A percentile compares a stretch with the other conserved stretches of the same genome.
Conservation (phyloP, 768 basidiomycete species). For the Tephrocybe rancida region DNA sequence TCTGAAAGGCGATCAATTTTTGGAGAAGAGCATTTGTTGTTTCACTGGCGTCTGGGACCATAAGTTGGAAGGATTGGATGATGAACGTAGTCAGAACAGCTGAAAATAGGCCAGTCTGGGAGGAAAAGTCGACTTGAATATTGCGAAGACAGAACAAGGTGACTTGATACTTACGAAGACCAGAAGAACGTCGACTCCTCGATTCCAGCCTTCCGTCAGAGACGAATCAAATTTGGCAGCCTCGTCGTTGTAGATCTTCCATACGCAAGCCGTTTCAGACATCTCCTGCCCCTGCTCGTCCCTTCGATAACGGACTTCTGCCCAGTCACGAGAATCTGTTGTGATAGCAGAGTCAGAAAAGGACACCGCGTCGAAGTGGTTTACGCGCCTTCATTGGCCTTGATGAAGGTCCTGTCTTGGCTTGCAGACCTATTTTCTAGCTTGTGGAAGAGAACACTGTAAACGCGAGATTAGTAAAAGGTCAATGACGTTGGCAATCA, state of each 20-base stretch:
- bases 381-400: background rate
- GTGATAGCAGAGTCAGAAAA: background rate
- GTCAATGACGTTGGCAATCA: background rate
- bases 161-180: constrained; percentile 39
- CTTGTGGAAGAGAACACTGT: background rate
- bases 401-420: background rate
- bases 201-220: constrained; percentile 39
- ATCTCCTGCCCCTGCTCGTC: constrained; percentile 36
- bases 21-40: constrained; percentile 36
- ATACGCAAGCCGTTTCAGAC: constrained; percentile 35
- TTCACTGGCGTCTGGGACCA: constrained; percentile 33
- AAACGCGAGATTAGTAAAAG: background rate
- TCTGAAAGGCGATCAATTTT: constrained; percentile 29
- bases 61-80: constrained; percentile 41
- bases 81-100: constrained; percentile 46
- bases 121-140: background rate
- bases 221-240: constrained; percentile 35
- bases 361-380: too few species aligned
- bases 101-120: constrained; percentile 44
- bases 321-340: background rate
- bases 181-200: constrained; percentile 45
- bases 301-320: constrained; percentile 7
- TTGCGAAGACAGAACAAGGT: background rate
- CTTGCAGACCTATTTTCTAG: background rate
- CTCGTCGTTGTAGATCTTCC: constrained; percentile 46